A percentile compares a stretch with the other conserved stretches of the same genome.
Evolutionary conservation across 257 asterid species (phyloP).

Genomic region (Solanum gracilifrons): DNA sequence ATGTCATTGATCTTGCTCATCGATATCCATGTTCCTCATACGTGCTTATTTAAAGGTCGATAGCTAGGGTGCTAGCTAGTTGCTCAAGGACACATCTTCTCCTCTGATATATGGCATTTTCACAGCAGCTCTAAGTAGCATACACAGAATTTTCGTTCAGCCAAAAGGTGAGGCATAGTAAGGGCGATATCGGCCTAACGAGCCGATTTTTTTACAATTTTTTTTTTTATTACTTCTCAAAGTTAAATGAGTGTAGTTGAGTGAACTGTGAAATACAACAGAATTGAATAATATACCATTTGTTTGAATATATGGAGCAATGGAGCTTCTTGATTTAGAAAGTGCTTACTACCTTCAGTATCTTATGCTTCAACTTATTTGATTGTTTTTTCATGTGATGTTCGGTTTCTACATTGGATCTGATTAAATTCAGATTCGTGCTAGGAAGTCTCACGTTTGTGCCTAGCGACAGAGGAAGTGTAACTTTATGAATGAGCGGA

Average conservation of each 20-base stretch:
- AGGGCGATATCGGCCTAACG: not conserved
- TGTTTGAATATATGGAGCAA: not conserved
- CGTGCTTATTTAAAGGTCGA: not conserved
- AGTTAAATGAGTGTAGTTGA: not conserved
- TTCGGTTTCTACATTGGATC: not conserved
- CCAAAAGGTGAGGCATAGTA: not conserved
- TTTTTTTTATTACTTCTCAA: not conserved
- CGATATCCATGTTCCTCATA: not conserved
- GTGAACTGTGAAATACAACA: not conserved
- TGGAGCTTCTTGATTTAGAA: not conserved
- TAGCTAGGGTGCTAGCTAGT: not conserved
- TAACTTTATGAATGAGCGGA: not conserved
- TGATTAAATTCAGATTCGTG: not conserved
- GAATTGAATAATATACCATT: not conserved
- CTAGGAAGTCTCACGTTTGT: too few relatives aligned
- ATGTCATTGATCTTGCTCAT: not conserved
- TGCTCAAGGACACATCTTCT: not conserved
- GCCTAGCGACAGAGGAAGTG: too few relatives aligned
- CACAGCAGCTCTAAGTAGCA: not conserved
- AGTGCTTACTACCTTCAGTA: not conserved
- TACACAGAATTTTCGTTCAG: not conserved
- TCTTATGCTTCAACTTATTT: not conserved
- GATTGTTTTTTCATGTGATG: not conserved
- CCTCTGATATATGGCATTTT: not conserved
- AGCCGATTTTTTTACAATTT: not conserved